A percentile compares a stretch with the other conserved stretches of the same genome.
Evolutionary conservation across 2,329 filamentous ascomycete species (phyloP).

Genomic region (Trichoderma breve): DNA sequence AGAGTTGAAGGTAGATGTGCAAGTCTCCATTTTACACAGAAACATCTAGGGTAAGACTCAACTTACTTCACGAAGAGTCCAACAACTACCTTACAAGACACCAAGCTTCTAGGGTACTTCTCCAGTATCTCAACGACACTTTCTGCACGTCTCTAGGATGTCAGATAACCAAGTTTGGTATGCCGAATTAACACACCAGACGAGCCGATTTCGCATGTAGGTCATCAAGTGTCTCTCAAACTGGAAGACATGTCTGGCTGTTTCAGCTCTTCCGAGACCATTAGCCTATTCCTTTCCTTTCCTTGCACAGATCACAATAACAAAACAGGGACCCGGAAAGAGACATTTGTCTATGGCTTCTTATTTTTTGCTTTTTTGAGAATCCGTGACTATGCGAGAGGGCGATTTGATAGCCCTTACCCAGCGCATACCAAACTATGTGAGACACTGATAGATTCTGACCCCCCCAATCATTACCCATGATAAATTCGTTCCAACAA

Average conservation of each 20-base stretch:
- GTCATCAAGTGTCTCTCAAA: fast-evolving
- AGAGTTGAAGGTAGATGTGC: too few species aligned
- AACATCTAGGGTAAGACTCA: not conserved
- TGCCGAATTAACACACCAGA: not conserved
- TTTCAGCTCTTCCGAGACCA: not conserved
- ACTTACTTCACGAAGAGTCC: too few species aligned
- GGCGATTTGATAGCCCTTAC: constrained; percentile 17
- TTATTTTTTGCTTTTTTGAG: constrained; percentile 14
- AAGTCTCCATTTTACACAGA: not conserved
- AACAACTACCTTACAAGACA: too few species aligned
- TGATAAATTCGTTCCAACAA: constrained; percentile 20
- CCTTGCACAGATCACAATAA: not conserved
- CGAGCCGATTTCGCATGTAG: not conserved
- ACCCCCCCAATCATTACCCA: constrained; percentile 21
- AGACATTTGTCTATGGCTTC: constrained; percentile 19
- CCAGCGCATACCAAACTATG: constrained; percentile 14
- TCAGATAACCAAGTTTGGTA: too few species aligned
- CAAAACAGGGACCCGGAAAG: not conserved
- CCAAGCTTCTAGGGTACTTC: not conserved
- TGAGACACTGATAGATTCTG: constrained; percentile 21
- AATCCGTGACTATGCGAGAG: constrained; percentile 21
- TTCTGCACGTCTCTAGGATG: too few species aligned
- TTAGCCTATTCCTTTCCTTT: not conserved
- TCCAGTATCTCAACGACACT: too few species aligned
- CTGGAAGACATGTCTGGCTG: too few species aligned